Base-by-base conservation (phyloP, 192 early-diverging fungal species). In the Coemansia sp. region DNA sequence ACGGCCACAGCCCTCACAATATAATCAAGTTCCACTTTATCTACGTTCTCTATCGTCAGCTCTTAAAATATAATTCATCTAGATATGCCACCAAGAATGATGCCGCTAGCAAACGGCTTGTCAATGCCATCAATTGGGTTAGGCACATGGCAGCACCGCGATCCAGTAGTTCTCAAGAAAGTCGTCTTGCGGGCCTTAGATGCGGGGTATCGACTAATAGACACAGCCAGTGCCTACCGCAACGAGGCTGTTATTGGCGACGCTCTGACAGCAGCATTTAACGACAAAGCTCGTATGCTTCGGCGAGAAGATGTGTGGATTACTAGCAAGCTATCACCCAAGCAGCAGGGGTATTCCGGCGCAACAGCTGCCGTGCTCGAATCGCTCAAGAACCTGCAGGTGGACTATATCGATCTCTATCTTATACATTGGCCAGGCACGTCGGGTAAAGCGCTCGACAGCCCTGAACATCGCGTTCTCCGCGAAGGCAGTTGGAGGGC, bases 351-450 rank as follows among this genome's bases (percentile, higher is more conserved):
- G 45, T 89, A 83, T 62, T 86, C 87, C 0, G 65, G 63, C 5
- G 88, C 87, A 78, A 77, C 48, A n/a, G 37, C 64, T 2, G 91
- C 89, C 9, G 85, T 90, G 13, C 67, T 63, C 3, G 69, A 73
- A 10, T 90, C 88, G 16, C 67, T 91, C 6, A n/a, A 73, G 24
- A 69, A 85, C n/a, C 84, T 91, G 39, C 74, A 84, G 36, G 69
- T 89, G 6, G 87, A 90, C 33, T 91, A 93, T 37, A 77, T 93
- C 41, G 91, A 93, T 66, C 77, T 93, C 0, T 93, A 89, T 37
- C 75, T 93, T 9, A 90, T 93, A 36, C 91, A 93, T 61, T 93
- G 91, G 91, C 91, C 91, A 24, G 89, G 90, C 70, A 46, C 67
- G 66, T 60, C 85, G 63, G 67, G 78, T 66, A 35, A n/a, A 71